Percentiles rank a stretch among this genome's conserved stretches.
Conservation (phyloP, 2,329 filamentous ascomycete genomes). For the Verticillium nubilum region DNA sequence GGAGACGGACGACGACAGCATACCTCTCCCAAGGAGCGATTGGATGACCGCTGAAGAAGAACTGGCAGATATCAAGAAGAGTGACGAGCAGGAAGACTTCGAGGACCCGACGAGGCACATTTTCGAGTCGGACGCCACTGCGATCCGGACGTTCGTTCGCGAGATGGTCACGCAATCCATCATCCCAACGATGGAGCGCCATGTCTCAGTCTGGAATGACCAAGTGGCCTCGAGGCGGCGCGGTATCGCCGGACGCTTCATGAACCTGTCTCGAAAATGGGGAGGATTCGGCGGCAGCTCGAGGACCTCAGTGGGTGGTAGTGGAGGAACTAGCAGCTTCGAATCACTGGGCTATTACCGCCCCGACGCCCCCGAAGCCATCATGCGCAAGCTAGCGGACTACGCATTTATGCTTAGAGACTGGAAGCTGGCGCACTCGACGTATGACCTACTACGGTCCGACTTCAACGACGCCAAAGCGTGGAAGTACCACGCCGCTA, state of each 20-base stretch:
- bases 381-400: slow-evolving; percentile 89
- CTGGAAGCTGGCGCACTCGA: slow-evolving; percentile 87
- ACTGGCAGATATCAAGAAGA: slow-evolving; percentile 63
- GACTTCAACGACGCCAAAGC: slow-evolving; percentile 96
- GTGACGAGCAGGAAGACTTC: slow-evolving; percentile 64
- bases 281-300: slow-evolving; percentile 69
- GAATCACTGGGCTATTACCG: slow-evolving; percentile 77
- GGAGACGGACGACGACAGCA: slow-evolving; percentile 86
- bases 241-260: slow-evolving; percentile 87
- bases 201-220: slow-evolving; percentile 90
- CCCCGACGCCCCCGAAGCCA: slow-evolving; percentile 78
- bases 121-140: slow-evolving; percentile 86
- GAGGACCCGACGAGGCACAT: slow-evolving; percentile 72
- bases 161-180: slow-evolving; percentile 96
- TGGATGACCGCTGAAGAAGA: slow-evolving; percentile 90
- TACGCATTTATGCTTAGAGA: slow-evolving; percentile 97
- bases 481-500: slow-evolving; percentile 90
- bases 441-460: slow-evolving; percentile 81
- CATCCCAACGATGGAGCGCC: slow-evolving; percentile 92
- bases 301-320: slow-evolving; percentile 52
- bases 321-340: slow-evolving; percentile 52
- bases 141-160: slow-evolving; percentile 81
- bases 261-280: slow-evolving; percentile 89
- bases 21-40: slow-evolving; percentile 72
- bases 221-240: slow-evolving; percentile 87